Evolutionary conservation across 192 early-diverging fungal genomes (phyloP).

Genomic region (Pecoramyces ruminantium): DNA sequence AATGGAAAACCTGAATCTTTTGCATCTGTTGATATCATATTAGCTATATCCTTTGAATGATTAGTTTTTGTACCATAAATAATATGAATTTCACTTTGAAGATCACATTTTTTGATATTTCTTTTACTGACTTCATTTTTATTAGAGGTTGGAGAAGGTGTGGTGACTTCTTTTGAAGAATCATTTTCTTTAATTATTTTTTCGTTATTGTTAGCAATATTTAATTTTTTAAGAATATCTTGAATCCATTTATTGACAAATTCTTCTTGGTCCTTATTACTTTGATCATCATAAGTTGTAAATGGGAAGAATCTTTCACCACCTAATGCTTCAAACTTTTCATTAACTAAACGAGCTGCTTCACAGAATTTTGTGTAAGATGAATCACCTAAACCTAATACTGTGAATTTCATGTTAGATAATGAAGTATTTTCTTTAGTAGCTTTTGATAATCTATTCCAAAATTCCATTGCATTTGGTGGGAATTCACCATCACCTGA

Average conservation of each 20-base stretch:
- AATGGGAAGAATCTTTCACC: background rate
- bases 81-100: background rate
- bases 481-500: slow-evolving; percentile 97
- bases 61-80: background rate
- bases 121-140: background rate
- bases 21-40: background rate
- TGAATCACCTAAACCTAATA: slow-evolving; percentile 80
- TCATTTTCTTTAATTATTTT: no score
- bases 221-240: background rate
- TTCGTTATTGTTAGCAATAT: background rate
- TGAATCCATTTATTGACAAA: background rate
- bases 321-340: background rate
- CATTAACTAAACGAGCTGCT: background rate
- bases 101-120: background rate
- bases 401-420: slow-evolving; percentile 46
- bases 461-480: slow-evolving; percentile 75
- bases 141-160: no score
- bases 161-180: no score
- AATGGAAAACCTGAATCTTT: background rate
- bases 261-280: background rate
- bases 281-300: background rate
- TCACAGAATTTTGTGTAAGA: background rate
- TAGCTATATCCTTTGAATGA: background rate
- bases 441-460: slow-evolving; percentile 50
- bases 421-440: slow-evolving; percentile 36